Percentiles rank a stretch among this genome's conserved stretches.
Evolutionary conservation across 371 early-diverging fungal species (phyloP).

Genomic region (Chytridiales sp.): DNA sequence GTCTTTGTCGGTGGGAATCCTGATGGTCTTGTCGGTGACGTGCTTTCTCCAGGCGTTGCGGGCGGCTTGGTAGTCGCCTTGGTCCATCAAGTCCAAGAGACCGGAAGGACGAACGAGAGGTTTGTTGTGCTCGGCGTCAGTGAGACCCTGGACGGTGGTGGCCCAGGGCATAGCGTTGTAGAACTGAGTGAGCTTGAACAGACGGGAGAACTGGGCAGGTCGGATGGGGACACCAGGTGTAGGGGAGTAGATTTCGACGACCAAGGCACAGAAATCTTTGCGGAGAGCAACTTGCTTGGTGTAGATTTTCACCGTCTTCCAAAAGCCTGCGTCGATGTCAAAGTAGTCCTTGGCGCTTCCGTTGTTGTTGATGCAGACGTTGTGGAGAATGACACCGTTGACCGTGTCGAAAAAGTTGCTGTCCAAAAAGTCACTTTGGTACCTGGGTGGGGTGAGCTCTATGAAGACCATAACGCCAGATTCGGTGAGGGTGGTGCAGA

Average conservation of each 20-base stretch:
- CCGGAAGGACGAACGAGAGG: conserved; percentile 2
- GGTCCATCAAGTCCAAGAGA: conserved; percentile 4
- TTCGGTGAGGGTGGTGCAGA: too few relatives aligned
- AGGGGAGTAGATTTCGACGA: background rate
- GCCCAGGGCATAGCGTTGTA: conserved; percentile 1
- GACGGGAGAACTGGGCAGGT: conserved; percentile 4
- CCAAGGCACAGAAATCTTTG: background rate
- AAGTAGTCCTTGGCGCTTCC: conserved; percentile 4
- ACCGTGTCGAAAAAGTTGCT: too few relatives aligned
- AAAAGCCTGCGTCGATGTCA: background rate
- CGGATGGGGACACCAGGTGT: too few relatives aligned
- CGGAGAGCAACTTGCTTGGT: conserved; percentile 1
- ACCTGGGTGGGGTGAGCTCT: too few relatives aligned
- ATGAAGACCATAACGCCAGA: too few relatives aligned
- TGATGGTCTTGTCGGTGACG: background rate
- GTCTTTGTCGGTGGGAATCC: too few relatives aligned
- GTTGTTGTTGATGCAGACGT: background rate
- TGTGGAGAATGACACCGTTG: background rate
- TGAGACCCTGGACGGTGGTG: background rate
- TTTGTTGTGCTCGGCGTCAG: background rate
- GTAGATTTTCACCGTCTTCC: background rate
- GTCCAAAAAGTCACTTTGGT: too few relatives aligned
- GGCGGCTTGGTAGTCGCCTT: background rate
- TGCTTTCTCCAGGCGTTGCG: background rate
- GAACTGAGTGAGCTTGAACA: conserved; percentile 13